Evolutionary conservation across 169 alveolate species (phyloP).

Genomic region (Cyclospora cayetanensis): DNA sequence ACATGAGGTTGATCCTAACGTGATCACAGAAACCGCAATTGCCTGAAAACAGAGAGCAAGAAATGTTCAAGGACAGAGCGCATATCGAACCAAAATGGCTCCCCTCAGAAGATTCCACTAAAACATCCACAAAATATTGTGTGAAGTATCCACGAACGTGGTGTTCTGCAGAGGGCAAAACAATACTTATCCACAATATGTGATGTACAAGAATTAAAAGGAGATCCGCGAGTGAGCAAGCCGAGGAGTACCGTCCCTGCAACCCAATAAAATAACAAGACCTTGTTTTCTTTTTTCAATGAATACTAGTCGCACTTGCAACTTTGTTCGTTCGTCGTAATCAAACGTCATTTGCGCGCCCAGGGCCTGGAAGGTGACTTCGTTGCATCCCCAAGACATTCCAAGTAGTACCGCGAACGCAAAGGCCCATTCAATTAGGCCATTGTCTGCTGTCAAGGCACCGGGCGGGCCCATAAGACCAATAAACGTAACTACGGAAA

Average conservation of each 20-base stretch:
- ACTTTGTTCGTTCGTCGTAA: slow-evolving; percentile 65
- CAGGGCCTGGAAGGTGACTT: slow-evolving; percentile 54
- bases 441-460: background rate
- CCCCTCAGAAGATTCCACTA: too few relatives aligned
- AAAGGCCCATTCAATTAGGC: slow-evolving; percentile 57
- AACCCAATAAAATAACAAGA: too few relatives aligned
- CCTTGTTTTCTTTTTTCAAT: too few relatives aligned
- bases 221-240: too few relatives aligned
- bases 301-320: slow-evolving; percentile 32
- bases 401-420: slow-evolving; percentile 49
- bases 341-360: slow-evolving; percentile 69
- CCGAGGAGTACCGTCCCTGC: too few relatives aligned
- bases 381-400: slow-evolving; percentile 65
- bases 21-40: slow-evolving; percentile 31
- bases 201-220: too few relatives aligned
- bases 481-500: slow-evolving; percentile 32
- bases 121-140: too few relatives aligned
- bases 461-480: slow-evolving; percentile 56
- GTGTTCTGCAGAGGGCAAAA: too few relatives aligned
- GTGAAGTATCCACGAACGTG: too few relatives aligned
- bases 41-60: background rate
- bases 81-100: too few relatives aligned
- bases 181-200: too few relatives aligned
- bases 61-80: too few relatives aligned
- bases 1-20: slow-evolving; percentile 59